These are phyloP conservation scores for Aspergillus sclerotialis DNA, from an alignment of 2,329 filamentous ascomycete species.

Conservation along the genomic window DNA sequence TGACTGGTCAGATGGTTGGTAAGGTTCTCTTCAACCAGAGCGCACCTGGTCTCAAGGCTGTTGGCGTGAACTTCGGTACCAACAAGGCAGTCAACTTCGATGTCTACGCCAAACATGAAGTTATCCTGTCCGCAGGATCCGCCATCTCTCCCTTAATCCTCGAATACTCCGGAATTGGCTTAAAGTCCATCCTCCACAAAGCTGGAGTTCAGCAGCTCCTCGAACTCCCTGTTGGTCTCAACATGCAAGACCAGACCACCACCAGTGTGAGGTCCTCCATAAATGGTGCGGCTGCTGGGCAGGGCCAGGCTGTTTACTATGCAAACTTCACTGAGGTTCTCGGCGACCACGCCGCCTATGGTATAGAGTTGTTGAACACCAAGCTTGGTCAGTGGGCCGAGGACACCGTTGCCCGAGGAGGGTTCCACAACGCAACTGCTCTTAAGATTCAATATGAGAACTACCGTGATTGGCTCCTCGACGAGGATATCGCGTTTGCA, in stretches of 20 bases:
- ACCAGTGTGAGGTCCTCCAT: slow-evolving; percentile 11
- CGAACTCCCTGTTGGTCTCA: slow-evolving; percentile 22
- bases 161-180: slow-evolving; percentile 22
- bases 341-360: slow-evolving; percentile 12
- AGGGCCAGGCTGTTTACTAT: slow-evolving; percentile 21
- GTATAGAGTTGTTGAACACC: slow-evolving; percentile 13
- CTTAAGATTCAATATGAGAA: slow-evolving; percentile 19
- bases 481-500: slow-evolving; percentile 17
- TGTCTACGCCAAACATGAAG: slow-evolving; percentile 17
- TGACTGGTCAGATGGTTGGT: slow-evolving; percentile 20
- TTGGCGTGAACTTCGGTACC: slow-evolving; percentile 20
- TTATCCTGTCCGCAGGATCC: slow-evolving; percentile 21
- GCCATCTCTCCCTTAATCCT: slow-evolving; percentile 19
- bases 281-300: slow-evolving; percentile 9
- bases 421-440: slow-evolving; percentile 19
- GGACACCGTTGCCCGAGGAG: slow-evolving; percentile 17
- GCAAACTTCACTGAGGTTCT: slow-evolving; percentile 21
- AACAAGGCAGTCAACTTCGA: slow-evolving; percentile 14
- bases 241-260: slow-evolving; percentile 24
- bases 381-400: slow-evolving; percentile 20
- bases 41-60: slow-evolving; percentile 6
- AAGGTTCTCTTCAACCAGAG: slow-evolving; percentile 14
- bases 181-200: slow-evolving; percentile 9
- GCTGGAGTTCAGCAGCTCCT: slow-evolving; percentile 13
- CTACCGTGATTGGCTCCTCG: slow-evolving; percentile 20